These are phyloP conservation scores for Lojkania enalia DNA, from an alignment of 2,329 filamentous ascomycete genomes.

Conservation along the genomic window DNA sequence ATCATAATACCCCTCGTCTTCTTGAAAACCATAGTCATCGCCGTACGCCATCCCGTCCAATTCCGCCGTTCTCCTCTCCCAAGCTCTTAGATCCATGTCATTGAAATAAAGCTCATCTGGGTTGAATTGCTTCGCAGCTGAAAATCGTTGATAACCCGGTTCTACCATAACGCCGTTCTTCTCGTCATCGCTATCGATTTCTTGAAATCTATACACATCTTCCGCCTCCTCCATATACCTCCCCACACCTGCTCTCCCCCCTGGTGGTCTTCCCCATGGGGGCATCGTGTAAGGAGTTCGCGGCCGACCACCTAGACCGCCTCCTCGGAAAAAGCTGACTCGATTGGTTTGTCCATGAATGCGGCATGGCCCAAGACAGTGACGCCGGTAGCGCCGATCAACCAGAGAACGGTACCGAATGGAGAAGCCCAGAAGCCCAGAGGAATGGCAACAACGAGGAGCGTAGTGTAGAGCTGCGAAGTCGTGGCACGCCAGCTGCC, in stretches of 20 bases:
- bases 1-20: slow-evolving; percentile 55
- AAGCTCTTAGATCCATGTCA: slow-evolving; percentile 51
- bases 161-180: slow-evolving; percentile 50
- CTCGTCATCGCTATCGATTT: slow-evolving; percentile 62
- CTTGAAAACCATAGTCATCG: slow-evolving; percentile 56
- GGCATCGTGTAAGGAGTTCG: slow-evolving; percentile 91
- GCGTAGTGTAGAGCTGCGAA: slow-evolving; percentile 89
- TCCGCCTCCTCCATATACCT: slow-evolving; percentile 54
- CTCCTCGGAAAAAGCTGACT: slow-evolving; percentile 99
- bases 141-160: slow-evolving; percentile 39
- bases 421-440: slow-evolving; percentile 84
- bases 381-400: slow-evolving; percentile 93
- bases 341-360: slow-evolving; percentile 97
- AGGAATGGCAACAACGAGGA: slow-evolving; percentile 81
- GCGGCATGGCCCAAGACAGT: slow-evolving; percentile 93
- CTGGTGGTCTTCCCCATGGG: slow-evolving; percentile 99
- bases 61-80: slow-evolving; percentile 44
- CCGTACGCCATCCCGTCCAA: slow-evolving; percentile 54
- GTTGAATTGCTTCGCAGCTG: slow-evolving; percentile 39
- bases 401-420: slow-evolving; percentile 84
- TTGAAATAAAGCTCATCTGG: slow-evolving; percentile 55
- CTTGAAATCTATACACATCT: slow-evolving; percentile 62
- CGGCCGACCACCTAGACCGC: slow-evolving; percentile 99
- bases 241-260: slow-evolving; percentile 64
- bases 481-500: slow-evolving; percentile 81